A percentile compares a stretch with the other conserved stretches of the same genome.
Evolutionary conservation across 768 basidiomycete species (phyloP).

Genomic region (Auricularia cornea): DNA sequence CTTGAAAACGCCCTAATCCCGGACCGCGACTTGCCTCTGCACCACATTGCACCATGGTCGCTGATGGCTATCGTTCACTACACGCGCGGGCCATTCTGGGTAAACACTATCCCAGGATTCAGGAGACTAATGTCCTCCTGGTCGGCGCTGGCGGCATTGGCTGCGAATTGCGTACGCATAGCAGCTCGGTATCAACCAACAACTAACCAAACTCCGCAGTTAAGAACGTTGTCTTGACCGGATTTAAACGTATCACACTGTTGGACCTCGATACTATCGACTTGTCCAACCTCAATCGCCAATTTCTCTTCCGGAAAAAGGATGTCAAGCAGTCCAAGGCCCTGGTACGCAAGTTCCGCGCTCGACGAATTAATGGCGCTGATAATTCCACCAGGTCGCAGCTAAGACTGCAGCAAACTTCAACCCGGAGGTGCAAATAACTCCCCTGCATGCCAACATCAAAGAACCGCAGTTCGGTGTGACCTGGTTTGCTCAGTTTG

Average conservation of each 20-base stretch:
- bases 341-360: constrained; percentile 40
- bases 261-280: constrained; percentile 98
- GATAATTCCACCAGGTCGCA: constrained; percentile 46
- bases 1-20: too few relatives aligned
- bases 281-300: constrained; percentile 92
- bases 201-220: constrained; percentile 41
- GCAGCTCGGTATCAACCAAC: background rate
- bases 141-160: constrained; percentile 98
- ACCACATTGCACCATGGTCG: too few relatives aligned
- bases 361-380: background rate
- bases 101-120: constrained; percentile 49
- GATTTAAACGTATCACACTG: constrained; percentile 86
- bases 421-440: constrained; percentile 82
- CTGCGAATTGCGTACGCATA: constrained; percentile 76
- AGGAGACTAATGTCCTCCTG: constrained; percentile 64
- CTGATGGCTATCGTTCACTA: constrained; percentile 15
- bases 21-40: too few relatives aligned
- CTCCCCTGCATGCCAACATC: constrained; percentile 89
- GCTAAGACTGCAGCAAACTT: constrained; percentile 74
- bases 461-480: constrained; percentile 88
- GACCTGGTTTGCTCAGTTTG: constrained; percentile 83
- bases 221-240: constrained; percentile 90
- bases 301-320: constrained; percentile 94
- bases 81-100: constrained; percentile 80
- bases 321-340: constrained; percentile 97